Conservation (phyloP, 2,329 filamentous ascomycete species). For the Xylariaceae sp. region DNA sequence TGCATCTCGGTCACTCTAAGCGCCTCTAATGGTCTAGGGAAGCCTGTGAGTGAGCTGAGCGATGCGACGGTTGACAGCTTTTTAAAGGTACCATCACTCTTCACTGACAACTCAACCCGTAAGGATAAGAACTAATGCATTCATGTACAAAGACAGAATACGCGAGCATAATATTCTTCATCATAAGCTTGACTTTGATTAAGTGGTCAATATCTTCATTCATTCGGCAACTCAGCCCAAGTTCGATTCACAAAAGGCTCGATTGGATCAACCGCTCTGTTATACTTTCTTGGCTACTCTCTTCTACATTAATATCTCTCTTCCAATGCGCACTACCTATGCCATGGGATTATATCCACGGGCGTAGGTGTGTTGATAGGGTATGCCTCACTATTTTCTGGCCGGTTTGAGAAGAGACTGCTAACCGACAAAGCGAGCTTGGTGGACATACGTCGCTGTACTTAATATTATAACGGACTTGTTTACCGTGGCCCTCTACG, state of each 20-base stretch:
- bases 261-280: constrained; percentile 9
- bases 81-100: constrained; percentile 22
- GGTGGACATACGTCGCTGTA: constrained; percentile 18
- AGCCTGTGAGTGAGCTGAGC: background rate
- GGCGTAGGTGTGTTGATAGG: constrained; percentile 23
- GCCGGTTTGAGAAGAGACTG: background rate
- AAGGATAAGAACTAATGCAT: background rate
- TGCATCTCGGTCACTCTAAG: constrained; percentile 25
- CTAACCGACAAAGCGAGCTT: constrained; percentile 19
- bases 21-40: constrained; percentile 24
- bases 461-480: constrained; percentile 21
- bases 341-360: constrained; percentile 30
- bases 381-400: constrained; percentile 3
- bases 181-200: constrained; percentile 22
- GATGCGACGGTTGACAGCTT: constrained; percentile 10
- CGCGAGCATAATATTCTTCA: constrained; percentile 24
- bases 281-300: constrained; percentile 21
- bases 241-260: constrained; percentile 6
- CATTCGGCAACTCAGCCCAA: constrained; percentile 24
- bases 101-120: background rate
- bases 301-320: constrained; percentile 17
- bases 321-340: constrained; percentile 30
- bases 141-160: constrained; percentile 27
- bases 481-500: constrained; percentile 9
- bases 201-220: constrained; percentile 29